phyloP scores from a whole-genome alignment of 371 early-diverging fungal genomes.

The Parasitella parasitica region DNA sequence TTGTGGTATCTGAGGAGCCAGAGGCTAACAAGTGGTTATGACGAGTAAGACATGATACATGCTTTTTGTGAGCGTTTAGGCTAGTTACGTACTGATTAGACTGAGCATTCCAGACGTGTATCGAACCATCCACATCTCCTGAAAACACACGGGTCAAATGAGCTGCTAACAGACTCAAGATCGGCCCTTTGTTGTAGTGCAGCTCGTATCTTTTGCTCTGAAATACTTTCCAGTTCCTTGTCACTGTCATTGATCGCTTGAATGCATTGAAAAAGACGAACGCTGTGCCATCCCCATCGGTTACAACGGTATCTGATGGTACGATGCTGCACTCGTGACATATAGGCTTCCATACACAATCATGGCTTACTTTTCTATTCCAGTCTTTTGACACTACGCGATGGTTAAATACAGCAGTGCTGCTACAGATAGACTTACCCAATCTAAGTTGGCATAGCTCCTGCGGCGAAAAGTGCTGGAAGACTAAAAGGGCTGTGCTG shows the following conservation, averaged over 20 bases:
- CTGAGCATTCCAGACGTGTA: slow-evolving; percentile 74
- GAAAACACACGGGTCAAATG: slow-evolving; percentile 55
- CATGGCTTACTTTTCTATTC: slow-evolving; percentile 12
- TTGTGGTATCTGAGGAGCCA: slow-evolving; percentile 72
- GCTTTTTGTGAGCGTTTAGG: slow-evolving; percentile 65
- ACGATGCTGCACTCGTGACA: slow-evolving; percentile 20
- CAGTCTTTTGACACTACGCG: background rate
- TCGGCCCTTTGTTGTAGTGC: slow-evolving; percentile 16
- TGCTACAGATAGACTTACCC: slow-evolving; percentile 2
- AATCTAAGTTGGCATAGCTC: slow-evolving; percentile 13
- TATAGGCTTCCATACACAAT: slow-evolving; percentile 10
- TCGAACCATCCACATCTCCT: slow-evolving; percentile 77
- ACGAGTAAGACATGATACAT: slow-evolving; percentile 76
- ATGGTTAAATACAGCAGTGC: background rate
- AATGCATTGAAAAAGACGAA: slow-evolving; percentile 10
- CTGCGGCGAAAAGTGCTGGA: slow-evolving; percentile 7
- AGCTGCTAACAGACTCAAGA: slow-evolving; percentile 10
- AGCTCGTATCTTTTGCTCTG: slow-evolving; percentile 12
- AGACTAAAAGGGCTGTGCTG: background rate
- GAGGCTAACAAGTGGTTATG: slow-evolving; percentile 66
- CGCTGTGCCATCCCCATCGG: background rate
- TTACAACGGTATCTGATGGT: background rate
- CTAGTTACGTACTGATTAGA: slow-evolving; percentile 27
- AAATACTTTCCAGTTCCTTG: slow-evolving; percentile 14
- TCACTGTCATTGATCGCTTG: slow-evolving; percentile 11